Percentiles rank a stretch among this genome's conserved stretches.
phyloP scores from a whole-genome alignment of 148 eudicot genomes.

The Cornus florida region DNA sequence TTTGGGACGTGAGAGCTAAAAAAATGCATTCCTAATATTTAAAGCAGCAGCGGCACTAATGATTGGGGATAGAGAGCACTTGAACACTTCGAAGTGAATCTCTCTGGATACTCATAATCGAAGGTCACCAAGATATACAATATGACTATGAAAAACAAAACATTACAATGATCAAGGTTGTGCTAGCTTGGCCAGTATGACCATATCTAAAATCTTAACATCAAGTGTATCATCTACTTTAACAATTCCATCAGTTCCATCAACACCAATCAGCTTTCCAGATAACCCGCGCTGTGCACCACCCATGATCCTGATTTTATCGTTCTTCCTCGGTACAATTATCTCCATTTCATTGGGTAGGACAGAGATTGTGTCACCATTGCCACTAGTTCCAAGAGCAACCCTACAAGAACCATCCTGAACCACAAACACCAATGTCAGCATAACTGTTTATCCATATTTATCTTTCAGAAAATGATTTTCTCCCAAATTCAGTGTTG shows the following conservation, averaged over 20 bases:
- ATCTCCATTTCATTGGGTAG: slow-evolving; percentile 68
- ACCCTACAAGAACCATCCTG: slow-evolving; percentile 92
- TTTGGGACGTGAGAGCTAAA: too few relatives aligned
- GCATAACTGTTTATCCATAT: too few relatives aligned
- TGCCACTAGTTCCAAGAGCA: slow-evolving; percentile 75
- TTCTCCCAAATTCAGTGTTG: too few relatives aligned
- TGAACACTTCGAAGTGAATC: neutral
- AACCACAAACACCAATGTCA: slow-evolving; percentile 6
- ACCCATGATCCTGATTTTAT: slow-evolving; percentile 92
- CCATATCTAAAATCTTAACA: slow-evolving; percentile 93
- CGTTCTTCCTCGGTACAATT: slow-evolving; percentile 74
- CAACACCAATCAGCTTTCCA: slow-evolving; percentile 88
- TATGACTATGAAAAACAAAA: too few relatives aligned
- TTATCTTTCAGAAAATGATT: too few relatives aligned
- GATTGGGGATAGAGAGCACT: neutral
- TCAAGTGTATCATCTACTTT: slow-evolving; percentile 85
- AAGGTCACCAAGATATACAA: neutral
- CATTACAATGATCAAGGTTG: slow-evolving; percentile 25
- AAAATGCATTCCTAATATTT: too few relatives aligned
- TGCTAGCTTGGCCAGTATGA: slow-evolving; percentile 69
- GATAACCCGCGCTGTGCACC: slow-evolving; percentile 85
- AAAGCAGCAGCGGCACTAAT: too few relatives aligned
- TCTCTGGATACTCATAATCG: neutral
- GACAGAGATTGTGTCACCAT: slow-evolving; percentile 56
- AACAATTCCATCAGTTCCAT: slow-evolving; percentile 91